These are phyloP conservation scores for Triadica sebifera DNA, from an alignment of 345 rosid genomes.

Conservation along the genomic window DNA sequence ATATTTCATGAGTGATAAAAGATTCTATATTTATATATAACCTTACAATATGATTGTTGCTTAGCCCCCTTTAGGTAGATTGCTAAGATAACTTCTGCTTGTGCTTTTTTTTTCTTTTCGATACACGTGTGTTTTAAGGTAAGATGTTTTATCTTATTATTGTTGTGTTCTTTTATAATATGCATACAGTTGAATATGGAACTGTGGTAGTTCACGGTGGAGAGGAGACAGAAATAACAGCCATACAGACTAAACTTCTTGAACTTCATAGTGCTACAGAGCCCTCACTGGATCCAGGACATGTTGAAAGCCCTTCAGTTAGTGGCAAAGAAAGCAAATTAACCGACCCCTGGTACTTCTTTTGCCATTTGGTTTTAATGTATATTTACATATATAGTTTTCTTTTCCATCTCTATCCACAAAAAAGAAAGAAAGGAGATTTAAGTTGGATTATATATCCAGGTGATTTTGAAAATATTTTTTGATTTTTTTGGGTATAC, in stretches of 20 bases:
- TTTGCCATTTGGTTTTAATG: neutral
- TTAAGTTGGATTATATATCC: neutral
- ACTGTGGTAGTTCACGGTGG: conserved; percentile 71
- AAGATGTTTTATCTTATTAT: neutral
- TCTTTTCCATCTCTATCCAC: no score
- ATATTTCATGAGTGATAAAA: no score
- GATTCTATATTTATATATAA: no score
- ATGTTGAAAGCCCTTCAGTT: conserved; percentile 35
- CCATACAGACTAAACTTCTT: conserved; percentile 27
- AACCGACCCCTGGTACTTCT: conserved; percentile 42
- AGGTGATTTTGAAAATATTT: neutral
- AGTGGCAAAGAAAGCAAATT: conserved; percentile 36
- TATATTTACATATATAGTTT: neutral
- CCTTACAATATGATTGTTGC: no score
- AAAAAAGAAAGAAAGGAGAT: neutral
- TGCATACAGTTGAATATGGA: conserved; percentile 66
- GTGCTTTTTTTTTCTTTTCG: neutral
- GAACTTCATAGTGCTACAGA: conserved; percentile 37
- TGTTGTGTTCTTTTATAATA: neutral
- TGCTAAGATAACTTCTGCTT: neutral
- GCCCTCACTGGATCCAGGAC: conserved; percentile 30
- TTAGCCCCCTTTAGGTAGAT: neutral
- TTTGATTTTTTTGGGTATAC: neutral
- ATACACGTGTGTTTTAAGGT: neutral
- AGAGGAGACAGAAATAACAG: conserved; percentile 41